Conservation (phyloP, 257 asterid species). For the Fraxinus excelsior region DNA sequence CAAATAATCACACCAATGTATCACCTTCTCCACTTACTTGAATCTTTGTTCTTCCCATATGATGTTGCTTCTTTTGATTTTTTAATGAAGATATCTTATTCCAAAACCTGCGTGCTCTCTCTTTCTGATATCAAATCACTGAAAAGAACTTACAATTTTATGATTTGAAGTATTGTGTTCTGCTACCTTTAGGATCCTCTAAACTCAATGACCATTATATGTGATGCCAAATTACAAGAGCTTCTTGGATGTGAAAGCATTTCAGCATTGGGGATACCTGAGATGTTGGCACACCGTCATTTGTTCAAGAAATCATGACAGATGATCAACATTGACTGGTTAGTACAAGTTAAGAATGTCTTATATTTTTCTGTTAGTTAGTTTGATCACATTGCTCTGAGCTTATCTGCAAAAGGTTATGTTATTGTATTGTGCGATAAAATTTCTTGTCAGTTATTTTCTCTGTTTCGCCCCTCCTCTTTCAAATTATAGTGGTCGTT, state of each 20-base stretch:
- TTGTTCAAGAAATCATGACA: slow-evolving; percentile 50
- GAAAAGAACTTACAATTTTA: slow-evolving; percentile 1
- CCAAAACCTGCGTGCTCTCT: background rate
- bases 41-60: background rate
- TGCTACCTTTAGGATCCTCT: slow-evolving; percentile 55
- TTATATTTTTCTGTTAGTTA: slow-evolving; percentile 1
- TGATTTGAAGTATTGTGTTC: slow-evolving; percentile 6
- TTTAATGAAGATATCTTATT: background rate
- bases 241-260: slow-evolving; percentile 70
- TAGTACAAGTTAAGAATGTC: slow-evolving; percentile 9
- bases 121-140: background rate
- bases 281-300: slow-evolving; percentile 58
- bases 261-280: slow-evolving; percentile 61
- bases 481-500: background rate
- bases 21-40: background rate
- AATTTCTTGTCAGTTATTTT: background rate
- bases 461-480: background rate
- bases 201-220: slow-evolving; percentile 47
- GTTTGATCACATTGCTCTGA: slow-evolving; percentile 5
- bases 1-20: background rate
- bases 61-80: background rate
- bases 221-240: slow-evolving; percentile 66
- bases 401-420: background rate
- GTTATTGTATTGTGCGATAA: background rate
- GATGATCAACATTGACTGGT: slow-evolving; percentile 43